phyloP scores from a whole-genome alignment of 495 filamentous ascomycete genomes.

The Umbilicaria muhlenbergii region DNA sequence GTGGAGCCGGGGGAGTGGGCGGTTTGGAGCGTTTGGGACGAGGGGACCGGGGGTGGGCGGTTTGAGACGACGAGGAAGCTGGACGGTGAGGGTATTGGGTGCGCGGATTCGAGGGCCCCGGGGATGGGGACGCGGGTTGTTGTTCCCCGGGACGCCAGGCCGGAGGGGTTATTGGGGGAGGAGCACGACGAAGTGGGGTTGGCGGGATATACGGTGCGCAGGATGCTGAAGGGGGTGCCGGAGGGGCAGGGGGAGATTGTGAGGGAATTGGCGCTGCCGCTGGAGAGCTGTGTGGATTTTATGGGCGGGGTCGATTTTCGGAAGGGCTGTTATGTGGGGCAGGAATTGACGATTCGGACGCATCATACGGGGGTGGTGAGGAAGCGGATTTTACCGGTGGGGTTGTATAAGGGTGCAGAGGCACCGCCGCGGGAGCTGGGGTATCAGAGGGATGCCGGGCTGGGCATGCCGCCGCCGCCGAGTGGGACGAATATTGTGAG shows the following conservation, averaged over 20 bases:
- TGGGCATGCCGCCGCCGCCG: slow-evolving; percentile 15
- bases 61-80: background rate
- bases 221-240: slow-evolving; percentile 63
- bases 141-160: slow-evolving; percentile 16
- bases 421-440: slow-evolving; percentile 20
- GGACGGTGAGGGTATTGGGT: slow-evolving; percentile 25
- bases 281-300: slow-evolving; percentile 74
- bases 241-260: slow-evolving; percentile 73
- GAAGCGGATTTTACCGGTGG: slow-evolving; percentile 74
- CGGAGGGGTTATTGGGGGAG: slow-evolving; percentile 1
- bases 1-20: slow-evolving; percentile 44
- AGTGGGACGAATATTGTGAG: slow-evolving; percentile 29
- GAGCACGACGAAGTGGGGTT: slow-evolving; percentile 16
- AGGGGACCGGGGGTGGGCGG: background rate
- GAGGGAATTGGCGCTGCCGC: slow-evolving; percentile 51
- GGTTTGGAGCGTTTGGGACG: slow-evolving; percentile 54
- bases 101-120: slow-evolving; percentile 49
- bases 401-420: slow-evolving; percentile 38
- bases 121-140: slow-evolving; percentile 49
- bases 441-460: slow-evolving; percentile 31
- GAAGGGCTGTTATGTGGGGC: slow-evolving; percentile 94
- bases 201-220: slow-evolving; percentile 44
- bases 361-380: slow-evolving; percentile 85
- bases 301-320: slow-evolving; percentile 73
- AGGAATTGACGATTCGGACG: slow-evolving; percentile 90